A percentile compares a stretch with the other conserved stretches of the same genome.
phyloP scores from a whole-genome alignment of 345 rosid genomes.

The Euphorbia peplus region DNA sequence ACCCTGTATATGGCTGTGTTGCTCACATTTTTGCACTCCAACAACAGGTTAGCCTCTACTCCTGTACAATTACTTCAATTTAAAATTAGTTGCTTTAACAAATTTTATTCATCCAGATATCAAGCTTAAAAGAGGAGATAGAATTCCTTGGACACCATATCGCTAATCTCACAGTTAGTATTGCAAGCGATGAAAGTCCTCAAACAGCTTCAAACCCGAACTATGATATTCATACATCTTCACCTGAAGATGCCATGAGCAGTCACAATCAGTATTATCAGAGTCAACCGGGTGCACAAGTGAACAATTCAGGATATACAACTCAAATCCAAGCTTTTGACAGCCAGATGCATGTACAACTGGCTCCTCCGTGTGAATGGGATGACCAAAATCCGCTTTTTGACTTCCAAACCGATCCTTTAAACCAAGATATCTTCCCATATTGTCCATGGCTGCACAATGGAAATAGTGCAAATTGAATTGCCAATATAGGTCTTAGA shows the following conservation, averaged over 20 bases:
- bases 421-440: conserved; percentile 34
- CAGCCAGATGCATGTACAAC: conserved; percentile 18
- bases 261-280: conserved; percentile 31
- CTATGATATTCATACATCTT: conserved; percentile 24
- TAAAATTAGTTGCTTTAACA: not conserved
- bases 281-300: conserved; percentile 30
- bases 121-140: conserved; percentile 55
- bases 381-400: conserved; percentile 29
- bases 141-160: conserved; percentile 52
- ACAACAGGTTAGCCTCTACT: conserved; percentile 46
- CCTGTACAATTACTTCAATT: conserved; percentile 1
- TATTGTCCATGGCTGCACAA: conserved; percentile 33
- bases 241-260: conserved; percentile 27
- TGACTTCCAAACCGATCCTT: conserved; percentile 23
- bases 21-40: conserved; percentile 67
- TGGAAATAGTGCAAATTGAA: conserved; percentile 18
- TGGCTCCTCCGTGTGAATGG: conserved; percentile 28
- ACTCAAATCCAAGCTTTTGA: conserved; percentile 26
- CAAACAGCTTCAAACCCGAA: conserved; percentile 19
- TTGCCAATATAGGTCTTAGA: not conserved
- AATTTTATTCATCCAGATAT: conserved; percentile 46
- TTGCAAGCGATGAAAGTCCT: conserved; percentile 24
- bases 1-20: conserved; percentile 64
- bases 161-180: conserved; percentile 32
- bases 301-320: conserved; percentile 25